phyloP scores from a whole-genome alignment of 345 rosid genomes.

The Lumnitzera littorea region DNA sequence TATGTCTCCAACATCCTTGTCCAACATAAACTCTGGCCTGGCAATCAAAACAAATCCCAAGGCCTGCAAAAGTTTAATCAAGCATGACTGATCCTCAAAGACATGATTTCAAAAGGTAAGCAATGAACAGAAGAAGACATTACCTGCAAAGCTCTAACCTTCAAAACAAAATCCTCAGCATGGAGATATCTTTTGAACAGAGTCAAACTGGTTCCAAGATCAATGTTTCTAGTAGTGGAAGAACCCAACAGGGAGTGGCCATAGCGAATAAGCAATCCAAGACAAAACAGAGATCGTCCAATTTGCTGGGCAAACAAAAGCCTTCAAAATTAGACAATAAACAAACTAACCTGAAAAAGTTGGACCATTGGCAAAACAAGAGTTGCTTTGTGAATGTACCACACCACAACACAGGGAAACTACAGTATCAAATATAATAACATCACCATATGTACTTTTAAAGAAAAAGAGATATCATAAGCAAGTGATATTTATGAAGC shows the following conservation, averaged over 20 bases:
- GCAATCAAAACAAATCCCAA: conserved; percentile 93
- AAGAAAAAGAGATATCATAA: too few relatives aligned
- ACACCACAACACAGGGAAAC: too few relatives aligned
- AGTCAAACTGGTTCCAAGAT: conserved; percentile 49
- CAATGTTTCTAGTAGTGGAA: conserved; percentile 41
- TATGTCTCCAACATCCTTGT: conserved; percentile 80
- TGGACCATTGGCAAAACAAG: too few relatives aligned
- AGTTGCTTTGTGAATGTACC: too few relatives aligned
- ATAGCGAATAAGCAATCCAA: conserved; percentile 94
- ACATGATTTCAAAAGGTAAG: neutral
- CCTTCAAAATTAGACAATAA: too few relatives aligned
- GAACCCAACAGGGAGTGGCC: conserved; percentile 63
- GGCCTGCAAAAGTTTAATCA: conserved; percentile 50
- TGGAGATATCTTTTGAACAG: conserved; percentile 72
- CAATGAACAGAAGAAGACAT: conserved; percentile 7
- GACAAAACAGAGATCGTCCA: conserved; percentile 92
- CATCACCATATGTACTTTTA: too few relatives aligned
- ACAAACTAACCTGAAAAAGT: too few relatives aligned
- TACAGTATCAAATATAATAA: too few relatives aligned
- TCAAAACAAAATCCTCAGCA: conserved; percentile 72
- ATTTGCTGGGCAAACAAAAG: conserved; percentile 40
- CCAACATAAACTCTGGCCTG: conserved; percentile 95
- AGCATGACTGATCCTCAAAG: conserved; percentile 7
- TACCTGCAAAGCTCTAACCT: conserved; percentile 95
- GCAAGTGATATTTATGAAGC: too few relatives aligned